Base-by-base conservation (phyloP, 139 green algal species). In the Trebouxia sp. region DNA sequence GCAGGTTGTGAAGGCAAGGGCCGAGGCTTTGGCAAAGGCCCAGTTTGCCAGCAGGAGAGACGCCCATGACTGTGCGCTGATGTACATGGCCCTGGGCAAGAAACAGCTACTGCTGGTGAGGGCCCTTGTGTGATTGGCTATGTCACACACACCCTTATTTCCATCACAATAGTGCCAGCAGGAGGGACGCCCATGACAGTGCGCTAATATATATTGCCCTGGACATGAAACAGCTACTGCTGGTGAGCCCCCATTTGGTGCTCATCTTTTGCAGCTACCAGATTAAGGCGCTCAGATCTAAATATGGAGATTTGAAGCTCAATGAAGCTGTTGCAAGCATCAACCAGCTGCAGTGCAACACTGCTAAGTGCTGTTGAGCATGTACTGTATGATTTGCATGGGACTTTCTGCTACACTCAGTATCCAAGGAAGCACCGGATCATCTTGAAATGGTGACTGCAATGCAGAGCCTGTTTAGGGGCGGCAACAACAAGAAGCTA, bases 41-140 rank as follows among this genome's bases (percentile, higher is more conserved):
- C 88, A 95, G 84, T 98, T 90, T 78, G 87, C 91, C 0, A 53
- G 78, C 12, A 70, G 66, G 14, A 88, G 88, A 67, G 92, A 97
- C 79, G 85, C 94, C 5, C 90, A 97, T 56, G 90, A 94, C 72
- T 93, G 86, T 41, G 91, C 92, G 15, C 84, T 98, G 50, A 81
- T 97, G 78, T 98, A 97, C 83, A 42, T 92, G 6, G 93, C 91
- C 0, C 87, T 97, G 12, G 91, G 90, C 37, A 92, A 90, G 80
- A 89, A 84, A 75, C 47, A 55, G 0, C 80, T 96, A 37, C 85
- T 97, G 51, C 82, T 85, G 81, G 85, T 84, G 42, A 50, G 58
- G 5, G 35, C 47, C 32, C 28, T 45, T 32, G 50, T 22, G 26
- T 28, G 4, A 58, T 2, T 3, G 22, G 50, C 50, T 58, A 28